Evolutionary conservation across 495 filamentous ascomycete genomes (phyloP), one percentile per base, ranked within the genome.

Genomic region (Staphylotrichum longicolle): DNA sequence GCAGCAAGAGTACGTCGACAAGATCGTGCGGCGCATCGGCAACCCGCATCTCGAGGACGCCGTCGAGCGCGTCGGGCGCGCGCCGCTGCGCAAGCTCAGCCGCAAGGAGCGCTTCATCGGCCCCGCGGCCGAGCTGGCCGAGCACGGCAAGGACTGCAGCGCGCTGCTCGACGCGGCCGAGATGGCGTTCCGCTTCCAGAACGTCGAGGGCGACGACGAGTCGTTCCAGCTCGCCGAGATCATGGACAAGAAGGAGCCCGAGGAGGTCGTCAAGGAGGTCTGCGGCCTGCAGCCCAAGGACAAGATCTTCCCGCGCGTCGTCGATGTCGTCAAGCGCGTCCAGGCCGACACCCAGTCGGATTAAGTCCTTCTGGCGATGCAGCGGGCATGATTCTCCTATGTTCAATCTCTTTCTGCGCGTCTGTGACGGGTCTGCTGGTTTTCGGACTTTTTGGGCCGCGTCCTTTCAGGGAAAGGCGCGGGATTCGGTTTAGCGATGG

Each of bases 91-190:
- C 73, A 98, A 98, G 82, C 82, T 98, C 12, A 86, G 86, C 59
- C 88, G 91, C 70, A 90, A 91, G 74, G 94, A 98, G 75, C 91
- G 94, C 41, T 95, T 98, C 80, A 88, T 98, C 73, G 92, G 91
- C 63, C 94, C 94, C 30, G 92, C 92, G 12, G 83, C 90, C 14
- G 85, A 92, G 68, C 81, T 96, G 33, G 90, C 90, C 32, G 90
- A 96, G 79, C 76, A 81, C 37, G 89, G 88, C 50, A 79, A 87
- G 72, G 84, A 87, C 68, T 85, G 82, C 64, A 76, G 83, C n/a
- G 84, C 82, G 4, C 76, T 96, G 33, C 69, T 96, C 55, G 88
- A 84, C 50, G 88, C 88, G 45, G 79, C 91, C 54, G 91, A 96
- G 80, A 88, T 90, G 85, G 89, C 91, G 0, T 85, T 96, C 70